Percentiles rank a stretch among this genome's conserved stretches.
These are phyloP conservation scores for Arbutus unedo DNA, from an alignment of 148 eudicot genomes.

Conservation along the genomic window DNA sequence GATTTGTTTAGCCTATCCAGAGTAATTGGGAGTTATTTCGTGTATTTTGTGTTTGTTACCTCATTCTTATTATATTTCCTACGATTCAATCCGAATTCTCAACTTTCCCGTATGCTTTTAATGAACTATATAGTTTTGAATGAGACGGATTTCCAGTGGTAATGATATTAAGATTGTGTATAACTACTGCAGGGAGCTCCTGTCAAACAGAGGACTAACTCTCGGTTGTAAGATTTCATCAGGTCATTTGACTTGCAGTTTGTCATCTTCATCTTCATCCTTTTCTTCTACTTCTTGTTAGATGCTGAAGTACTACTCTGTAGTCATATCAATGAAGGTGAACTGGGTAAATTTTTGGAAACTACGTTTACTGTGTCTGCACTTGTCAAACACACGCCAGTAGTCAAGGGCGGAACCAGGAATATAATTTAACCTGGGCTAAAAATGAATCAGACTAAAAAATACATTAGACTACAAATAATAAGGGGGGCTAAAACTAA, in stretches of 20 bases:
- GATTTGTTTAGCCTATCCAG: background rate
- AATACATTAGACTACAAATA: no score
- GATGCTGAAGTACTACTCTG: background rate
- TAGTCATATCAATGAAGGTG: constrained; percentile 1
- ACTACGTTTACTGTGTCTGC: background rate
- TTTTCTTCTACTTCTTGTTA: background rate
- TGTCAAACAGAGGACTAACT: background rate
- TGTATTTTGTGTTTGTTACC: background rate
- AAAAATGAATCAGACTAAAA: no score
- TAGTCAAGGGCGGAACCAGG: no score
- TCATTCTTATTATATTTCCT: background rate
- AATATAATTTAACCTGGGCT: no score
- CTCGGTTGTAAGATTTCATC: constrained; percentile 15
- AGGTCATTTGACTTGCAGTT: background rate
- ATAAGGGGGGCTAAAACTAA: no score
- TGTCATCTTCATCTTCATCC: background rate
- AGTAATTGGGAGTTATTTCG: background rate
- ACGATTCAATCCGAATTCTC: background rate
- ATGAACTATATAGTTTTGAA: background rate
- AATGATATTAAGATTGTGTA: background rate
- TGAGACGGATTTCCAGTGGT: background rate
- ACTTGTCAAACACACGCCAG: background rate
- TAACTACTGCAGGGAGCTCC: constrained; percentile 14
- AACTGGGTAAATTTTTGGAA: background rate
- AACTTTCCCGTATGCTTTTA: background rate